Evolutionary conservation across 176 grass and related monocot genomes (phyloP), one percentile per base, ranked within the genome.

Genomic region (Triticum dicoccoides): DNA sequence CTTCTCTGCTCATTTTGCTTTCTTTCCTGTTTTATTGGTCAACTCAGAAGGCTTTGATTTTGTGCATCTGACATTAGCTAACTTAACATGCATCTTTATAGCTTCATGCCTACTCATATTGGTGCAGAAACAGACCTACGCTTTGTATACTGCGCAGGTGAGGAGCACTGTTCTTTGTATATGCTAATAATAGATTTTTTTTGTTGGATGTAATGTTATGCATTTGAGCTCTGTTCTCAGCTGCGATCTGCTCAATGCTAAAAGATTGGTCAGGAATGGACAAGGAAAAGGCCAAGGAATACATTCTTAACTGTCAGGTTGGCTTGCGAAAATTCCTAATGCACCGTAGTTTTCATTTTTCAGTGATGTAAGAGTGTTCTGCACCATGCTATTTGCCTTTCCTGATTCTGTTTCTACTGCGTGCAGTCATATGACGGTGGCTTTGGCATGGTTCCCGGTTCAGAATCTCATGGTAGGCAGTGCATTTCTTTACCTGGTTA

Each of bases 371-470:
- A 34, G 14, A 32, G 24, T 80, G 77, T n/a, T 5, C 8, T 71
- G 38, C 32, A 77, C 30, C 56, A 69, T 89, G 10, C 1, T 32
- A 1, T 52, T 76, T 80, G 12, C 65, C 71, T 52, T 61, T 69
- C 12, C 79, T 93, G 80, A 91, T 89, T 61, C 54, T 75, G 70
- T 89, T 87, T 8, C 11, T 88, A 77, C 52, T 30, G 25, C 29
- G 32, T 94, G 61, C 90, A 98, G 96, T 96, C 96, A 73, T 98
- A 98, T 85, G 97, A 98, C 86, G 97, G 97, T 85, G 97, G 94
- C 74, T 98, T 98, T 88, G 94, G 97, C 80, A 87, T 98, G 65
- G 89, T 85, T 86, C 97, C 97, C 29, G 90, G 94, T 90, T 94
- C 88, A 38, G 97, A 98, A 86, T 96, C 97, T 91, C 97, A 98